A percentile compares a stretch with the other conserved stretches of the same genome.
Conservation (phyloP, 2,329 filamentous ascomycete species). For the Zopfia rhizophila region DNA sequence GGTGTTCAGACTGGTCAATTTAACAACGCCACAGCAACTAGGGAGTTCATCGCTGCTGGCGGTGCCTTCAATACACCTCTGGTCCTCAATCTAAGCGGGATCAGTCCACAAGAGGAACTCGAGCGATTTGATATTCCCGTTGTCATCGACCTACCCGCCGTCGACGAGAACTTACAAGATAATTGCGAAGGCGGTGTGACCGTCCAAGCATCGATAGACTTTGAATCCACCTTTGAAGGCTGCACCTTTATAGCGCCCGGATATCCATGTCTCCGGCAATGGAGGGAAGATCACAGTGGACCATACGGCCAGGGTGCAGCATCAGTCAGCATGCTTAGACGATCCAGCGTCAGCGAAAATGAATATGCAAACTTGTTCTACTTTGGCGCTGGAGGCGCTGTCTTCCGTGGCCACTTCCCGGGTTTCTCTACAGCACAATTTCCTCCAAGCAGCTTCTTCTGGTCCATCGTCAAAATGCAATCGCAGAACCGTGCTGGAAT, state of each 20-base stretch:
- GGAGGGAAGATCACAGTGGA: slow-evolving; percentile 39
- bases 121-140: slow-evolving; percentile 62
- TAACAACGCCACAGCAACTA: slow-evolving; percentile 34
- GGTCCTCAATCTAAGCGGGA: slow-evolving; percentile 69
- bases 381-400: slow-evolving; percentile 17
- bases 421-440: neutral
- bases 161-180: slow-evolving; percentile 48
- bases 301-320: slow-evolving; percentile 35
- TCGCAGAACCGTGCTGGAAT: slow-evolving; percentile 68
- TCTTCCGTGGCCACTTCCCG: slow-evolving; percentile 30
- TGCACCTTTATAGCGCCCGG: slow-evolving; percentile 51
- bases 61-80: slow-evolving; percentile 73
- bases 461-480: slow-evolving; percentile 65
- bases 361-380: slow-evolving; percentile 17
- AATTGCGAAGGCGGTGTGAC: slow-evolving; percentile 43
- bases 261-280: slow-evolving; percentile 50
- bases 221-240: slow-evolving; percentile 33
- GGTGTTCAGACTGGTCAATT: no score
- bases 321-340: neutral
- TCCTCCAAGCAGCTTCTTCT: slow-evolving; percentile 67
- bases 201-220: slow-evolving; percentile 53
- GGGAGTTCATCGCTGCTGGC: slow-evolving; percentile 39
- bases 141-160: slow-evolving; percentile 66
- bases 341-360: slow-evolving; percentile 11
- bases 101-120: slow-evolving; percentile 65